phyloP scores from a whole-genome alignment of 306 rosid genomes.

The Potentilla sterilis region DNA sequence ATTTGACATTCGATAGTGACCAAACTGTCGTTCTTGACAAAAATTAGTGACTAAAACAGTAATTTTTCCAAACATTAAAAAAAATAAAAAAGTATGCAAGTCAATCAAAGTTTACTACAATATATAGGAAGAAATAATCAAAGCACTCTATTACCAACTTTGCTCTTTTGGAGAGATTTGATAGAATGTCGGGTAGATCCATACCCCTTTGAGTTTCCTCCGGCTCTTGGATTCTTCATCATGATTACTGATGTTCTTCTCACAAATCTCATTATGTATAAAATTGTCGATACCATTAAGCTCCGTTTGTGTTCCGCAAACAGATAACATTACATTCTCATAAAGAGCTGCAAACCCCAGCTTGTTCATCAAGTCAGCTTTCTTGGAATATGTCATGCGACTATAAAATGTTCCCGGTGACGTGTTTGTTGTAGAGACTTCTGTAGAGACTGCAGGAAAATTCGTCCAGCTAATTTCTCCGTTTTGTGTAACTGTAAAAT shows the following conservation, averaged over 20 bases:
- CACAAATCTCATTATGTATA: neutral
- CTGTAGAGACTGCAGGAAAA: too few species aligned
- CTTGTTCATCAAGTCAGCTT: neutral
- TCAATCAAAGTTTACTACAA: neutral
- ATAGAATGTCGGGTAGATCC: constrained; percentile 35
- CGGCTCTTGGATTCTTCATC: neutral
- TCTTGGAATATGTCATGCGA: neutral
- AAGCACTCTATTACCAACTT: constrained; percentile 15
- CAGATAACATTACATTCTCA: neutral
- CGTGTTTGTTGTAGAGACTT: neutral
- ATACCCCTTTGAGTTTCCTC: constrained; percentile 23
- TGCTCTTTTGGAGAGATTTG: constrained; percentile 9
- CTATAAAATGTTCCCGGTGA: neutral
- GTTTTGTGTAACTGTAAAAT: neutral
- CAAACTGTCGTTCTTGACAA: too few species aligned
- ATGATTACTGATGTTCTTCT: neutral
- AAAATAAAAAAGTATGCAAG: too few species aligned
- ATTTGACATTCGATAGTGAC: too few species aligned
- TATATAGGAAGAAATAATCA: neutral
- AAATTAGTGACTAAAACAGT: too few species aligned
- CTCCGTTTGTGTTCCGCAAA: constrained; percentile 10
- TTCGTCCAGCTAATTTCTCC: neutral
- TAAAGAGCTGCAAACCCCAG: neutral
- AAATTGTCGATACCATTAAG: neutral
- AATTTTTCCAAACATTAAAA: too few species aligned